A percentile compares a stretch with the other conserved stretches of the same genome.
Evolutionary conservation across 2,329 filamentous ascomycete genomes (phyloP).

Genomic region (Hypocreales sp.): DNA sequence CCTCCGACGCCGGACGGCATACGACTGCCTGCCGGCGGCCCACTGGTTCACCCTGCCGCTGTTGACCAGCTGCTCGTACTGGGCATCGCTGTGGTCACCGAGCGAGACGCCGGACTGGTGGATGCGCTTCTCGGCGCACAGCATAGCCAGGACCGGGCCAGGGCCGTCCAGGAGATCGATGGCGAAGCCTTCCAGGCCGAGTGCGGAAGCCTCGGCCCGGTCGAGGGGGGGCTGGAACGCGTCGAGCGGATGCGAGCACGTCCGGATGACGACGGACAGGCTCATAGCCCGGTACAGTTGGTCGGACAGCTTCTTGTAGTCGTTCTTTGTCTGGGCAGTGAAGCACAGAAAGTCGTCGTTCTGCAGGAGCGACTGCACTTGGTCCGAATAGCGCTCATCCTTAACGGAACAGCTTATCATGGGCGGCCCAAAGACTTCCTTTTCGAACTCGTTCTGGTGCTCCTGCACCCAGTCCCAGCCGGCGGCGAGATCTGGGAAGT

Average conservation of each 20-base stretch:
- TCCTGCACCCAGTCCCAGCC: slow-evolving; percentile 75
- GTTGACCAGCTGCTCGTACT: slow-evolving; percentile 49
- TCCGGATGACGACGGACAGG: slow-evolving; percentile 59
- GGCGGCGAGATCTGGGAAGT: slow-evolving; percentile 46
- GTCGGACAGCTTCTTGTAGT: slow-evolving; percentile 58
- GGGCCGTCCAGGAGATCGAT: slow-evolving; percentile 70
- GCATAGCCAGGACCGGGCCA: slow-evolving; percentile 69
- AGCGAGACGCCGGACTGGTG: slow-evolving; percentile 53
- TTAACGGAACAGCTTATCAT: slow-evolving; percentile 68
- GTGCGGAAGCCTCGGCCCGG: slow-evolving; percentile 31
- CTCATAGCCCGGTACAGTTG: slow-evolving; percentile 47
- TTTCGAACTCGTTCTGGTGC: slow-evolving; percentile 54
- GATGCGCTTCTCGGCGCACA: slow-evolving; percentile 59
- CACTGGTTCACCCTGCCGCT: slow-evolving; percentile 47
- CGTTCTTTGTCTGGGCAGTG: slow-evolving; percentile 58
- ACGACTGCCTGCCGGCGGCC: slow-evolving; percentile 50
- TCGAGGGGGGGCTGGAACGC: slow-evolving; percentile 40
- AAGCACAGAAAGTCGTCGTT: slow-evolving; percentile 46
- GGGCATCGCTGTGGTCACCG: slow-evolving; percentile 45
- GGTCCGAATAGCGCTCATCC: slow-evolving; percentile 47
- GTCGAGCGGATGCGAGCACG: slow-evolving; percentile 36
- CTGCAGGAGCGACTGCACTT: slow-evolving; percentile 35
- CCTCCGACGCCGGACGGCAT: slow-evolving; percentile 50
- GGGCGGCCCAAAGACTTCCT: slow-evolving; percentile 66
- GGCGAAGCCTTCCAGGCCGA: slow-evolving; percentile 69